A percentile compares a stretch with the other conserved stretches of the same genome.
These are phyloP conservation scores for Prunus padus DNA, from an alignment of 306 rosid genomes.

Conservation along the genomic window DNA sequence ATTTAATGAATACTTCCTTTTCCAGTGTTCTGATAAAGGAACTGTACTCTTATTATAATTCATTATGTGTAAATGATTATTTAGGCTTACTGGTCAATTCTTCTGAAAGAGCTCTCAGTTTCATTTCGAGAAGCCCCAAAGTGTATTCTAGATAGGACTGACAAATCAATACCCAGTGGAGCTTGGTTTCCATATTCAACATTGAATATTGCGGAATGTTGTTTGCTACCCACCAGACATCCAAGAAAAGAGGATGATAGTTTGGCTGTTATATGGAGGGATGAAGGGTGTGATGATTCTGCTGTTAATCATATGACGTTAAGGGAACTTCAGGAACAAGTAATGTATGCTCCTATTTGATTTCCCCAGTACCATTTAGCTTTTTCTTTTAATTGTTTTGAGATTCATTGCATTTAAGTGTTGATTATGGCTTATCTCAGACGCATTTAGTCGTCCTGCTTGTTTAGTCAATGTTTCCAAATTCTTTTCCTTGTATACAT, in stretches of 20 bases:
- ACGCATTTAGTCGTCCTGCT: not conserved
- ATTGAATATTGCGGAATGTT: slow-evolving; percentile 78
- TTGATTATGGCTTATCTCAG: not conserved
- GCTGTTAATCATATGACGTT: slow-evolving; percentile 50
- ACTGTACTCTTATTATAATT: not conserved
- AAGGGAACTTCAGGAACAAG: slow-evolving; percentile 69
- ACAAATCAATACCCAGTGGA: slow-evolving; percentile 53
- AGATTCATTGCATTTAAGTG: not conserved
- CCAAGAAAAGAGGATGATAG: slow-evolving; percentile 56
- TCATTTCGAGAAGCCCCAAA: slow-evolving; percentile 54
- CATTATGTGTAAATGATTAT: not conserved
- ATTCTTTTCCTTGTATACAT: not conserved
- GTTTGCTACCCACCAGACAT: slow-evolving; percentile 48
- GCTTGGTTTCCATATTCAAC: slow-evolving; percentile 72
- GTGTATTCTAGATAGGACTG: slow-evolving; percentile 54
- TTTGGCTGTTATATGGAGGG: slow-evolving; percentile 78
- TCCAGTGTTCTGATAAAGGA: not conserved
- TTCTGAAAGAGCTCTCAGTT: slow-evolving; percentile 65
- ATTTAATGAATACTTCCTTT: not conserved
- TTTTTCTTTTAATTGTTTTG: not conserved
- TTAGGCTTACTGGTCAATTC: slow-evolving; percentile 77
- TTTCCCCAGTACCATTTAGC: not conserved
- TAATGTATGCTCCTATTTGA: slow-evolving; percentile 51
- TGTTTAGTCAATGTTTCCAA: too few relatives aligned
- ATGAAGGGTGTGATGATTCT: slow-evolving; percentile 64